A percentile compares a stretch with the other conserved stretches of the same genome.
These are phyloP conservation scores for Monosporascus sp. DNA, from an alignment of 2,329 filamentous ascomycete species.

Conservation along the genomic window DNA sequence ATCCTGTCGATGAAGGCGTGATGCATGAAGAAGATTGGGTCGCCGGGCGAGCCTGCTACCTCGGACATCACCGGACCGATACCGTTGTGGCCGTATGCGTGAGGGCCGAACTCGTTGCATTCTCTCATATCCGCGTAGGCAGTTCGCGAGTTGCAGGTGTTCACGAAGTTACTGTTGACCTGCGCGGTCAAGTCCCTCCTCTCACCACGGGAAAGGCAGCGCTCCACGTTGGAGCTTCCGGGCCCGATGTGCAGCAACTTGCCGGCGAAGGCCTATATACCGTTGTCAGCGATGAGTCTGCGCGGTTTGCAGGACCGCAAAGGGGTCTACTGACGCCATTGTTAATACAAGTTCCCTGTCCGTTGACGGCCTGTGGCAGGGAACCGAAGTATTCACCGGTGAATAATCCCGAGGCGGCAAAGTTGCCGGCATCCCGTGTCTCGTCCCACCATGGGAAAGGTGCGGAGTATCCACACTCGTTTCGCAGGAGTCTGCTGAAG, in stretches of 20 bases:
- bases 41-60: constrained; percentile 24
- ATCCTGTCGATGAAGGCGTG: constrained; percentile 26
- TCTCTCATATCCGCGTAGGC: constrained; percentile 4
- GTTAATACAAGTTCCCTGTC: constrained; percentile 23
- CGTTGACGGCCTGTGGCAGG: constrained; percentile 16
- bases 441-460: constrained; percentile 30
- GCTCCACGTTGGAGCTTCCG: constrained; percentile 13
- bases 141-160: constrained; percentile 7
- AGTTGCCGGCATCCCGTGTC: constrained; percentile 28
- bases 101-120: constrained; percentile 19
- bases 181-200: not conserved
- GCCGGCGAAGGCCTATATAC: constrained; percentile 17
- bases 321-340: constrained; percentile 16
- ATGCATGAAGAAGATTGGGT: constrained; percentile 31
- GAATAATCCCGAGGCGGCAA: constrained; percentile 23
- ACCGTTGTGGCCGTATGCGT: constrained; percentile 30
- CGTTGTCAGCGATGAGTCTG: constrained; percentile 1
- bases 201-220: not conserved
- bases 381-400: constrained; percentile 23
- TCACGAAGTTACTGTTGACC: constrained; percentile 6
- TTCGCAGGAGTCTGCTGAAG: constrained; percentile 24
- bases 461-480: constrained; percentile 28
- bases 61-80: constrained; percentile 27
- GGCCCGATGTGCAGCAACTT: constrained; percentile 12
- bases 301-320: not conserved